phyloP scores from a whole-genome alignment of 306 rosid species.

The Lotus japonicus region DNA sequence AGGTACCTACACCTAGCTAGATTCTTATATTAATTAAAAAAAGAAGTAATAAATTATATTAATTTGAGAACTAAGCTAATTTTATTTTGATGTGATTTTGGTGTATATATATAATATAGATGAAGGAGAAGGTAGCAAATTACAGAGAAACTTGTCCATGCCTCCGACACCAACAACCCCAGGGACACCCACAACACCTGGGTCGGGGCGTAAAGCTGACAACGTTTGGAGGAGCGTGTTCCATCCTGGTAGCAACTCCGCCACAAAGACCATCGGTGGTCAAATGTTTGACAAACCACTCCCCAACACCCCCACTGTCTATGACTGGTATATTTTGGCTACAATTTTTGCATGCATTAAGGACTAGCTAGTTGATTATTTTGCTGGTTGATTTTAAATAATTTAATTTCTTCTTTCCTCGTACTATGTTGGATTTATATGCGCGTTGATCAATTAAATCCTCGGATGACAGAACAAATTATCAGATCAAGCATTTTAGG shows the following conservation, averaged over 20 bases:
- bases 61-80: no score
- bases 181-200: conserved; percentile 50
- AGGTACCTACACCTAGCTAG: no score
- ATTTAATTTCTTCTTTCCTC: no score
- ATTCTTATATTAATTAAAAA: no score
- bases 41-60: no score
- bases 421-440: no score
- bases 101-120: background rate
- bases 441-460: no score
- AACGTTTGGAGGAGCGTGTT: conserved; percentile 99
- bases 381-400: no score
- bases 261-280: conserved; percentile 56
- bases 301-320: conserved; percentile 86
- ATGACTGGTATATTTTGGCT: conserved; percentile 61
- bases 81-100: no score
- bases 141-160: conserved; percentile 31
- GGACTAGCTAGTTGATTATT: background rate
- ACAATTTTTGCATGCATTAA: background rate
- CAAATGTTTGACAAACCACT: conserved; percentile 73
- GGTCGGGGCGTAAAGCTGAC: conserved; percentile 46
- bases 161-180: conserved; percentile 63
- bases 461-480: no score
- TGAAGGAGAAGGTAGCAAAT: conserved; percentile 48
- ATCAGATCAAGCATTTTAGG: no score
- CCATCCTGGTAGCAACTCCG: conserved; percentile 86